Conservation (phyloP, 1,284 basidiomycete genomes). For the Pseudozyma sp. region DNA sequence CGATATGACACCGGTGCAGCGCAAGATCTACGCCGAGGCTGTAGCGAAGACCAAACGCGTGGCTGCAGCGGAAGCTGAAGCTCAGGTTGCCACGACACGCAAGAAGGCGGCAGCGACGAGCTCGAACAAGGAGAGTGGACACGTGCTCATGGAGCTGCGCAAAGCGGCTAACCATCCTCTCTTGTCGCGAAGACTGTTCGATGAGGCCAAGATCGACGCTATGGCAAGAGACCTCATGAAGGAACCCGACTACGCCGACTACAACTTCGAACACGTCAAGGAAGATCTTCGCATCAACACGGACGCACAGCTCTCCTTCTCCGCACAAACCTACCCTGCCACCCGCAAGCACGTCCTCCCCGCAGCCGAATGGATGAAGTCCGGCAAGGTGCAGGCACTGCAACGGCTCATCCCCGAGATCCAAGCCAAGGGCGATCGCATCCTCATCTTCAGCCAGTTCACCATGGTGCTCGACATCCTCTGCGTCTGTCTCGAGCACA, state of each 20-base stretch:
- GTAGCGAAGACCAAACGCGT: conserved; percentile 76
- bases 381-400: conserved; percentile 87
- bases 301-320: conserved; percentile 64
- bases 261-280: conserved; percentile 61
- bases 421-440: conserved; percentile 78
- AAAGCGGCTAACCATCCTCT: conserved; percentile 97
- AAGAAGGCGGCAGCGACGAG: conserved; percentile 30
- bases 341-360: conserved; percentile 79
- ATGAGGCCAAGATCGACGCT: conserved; percentile 78
- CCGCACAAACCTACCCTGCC: conserved; percentile 37
- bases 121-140: conserved; percentile 67
- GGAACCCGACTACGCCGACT: conserved; percentile 77
- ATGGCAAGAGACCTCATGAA: conserved; percentile 87
- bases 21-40: conserved; percentile 85
- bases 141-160: conserved; percentile 93
- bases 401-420: conserved; percentile 80
- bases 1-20: conserved; percentile 87
- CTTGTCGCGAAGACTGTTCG: conserved; percentile 87
- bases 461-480: conserved; percentile 75
- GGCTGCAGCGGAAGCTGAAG: conserved; percentile 76
- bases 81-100: conserved; percentile 1
- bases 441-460: conserved; percentile 89
- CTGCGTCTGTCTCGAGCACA: conserved; percentile 82
- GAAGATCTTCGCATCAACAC: conserved; percentile 68
- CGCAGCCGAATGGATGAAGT: conserved; percentile 82